Base-by-base conservation (phyloP, 1,284 basidiomycete genomes). In the Rhodotorula sp. region DNA sequence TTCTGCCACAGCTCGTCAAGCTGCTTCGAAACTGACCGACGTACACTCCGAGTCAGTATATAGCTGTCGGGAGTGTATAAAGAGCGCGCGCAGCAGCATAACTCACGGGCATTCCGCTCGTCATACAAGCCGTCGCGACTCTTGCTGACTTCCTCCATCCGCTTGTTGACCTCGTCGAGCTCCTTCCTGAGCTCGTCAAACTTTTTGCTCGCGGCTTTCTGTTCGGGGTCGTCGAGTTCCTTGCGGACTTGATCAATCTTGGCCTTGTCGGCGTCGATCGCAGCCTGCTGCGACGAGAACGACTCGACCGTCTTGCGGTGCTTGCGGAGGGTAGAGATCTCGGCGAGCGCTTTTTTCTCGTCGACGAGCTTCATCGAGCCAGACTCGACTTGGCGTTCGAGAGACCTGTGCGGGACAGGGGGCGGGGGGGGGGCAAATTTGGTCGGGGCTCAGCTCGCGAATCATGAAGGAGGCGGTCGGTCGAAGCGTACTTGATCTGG, bases 301-400 rank as follows among this genome's bases (percentile, higher is more conserved):
- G 80, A 76, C 81, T 94, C 91, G 65, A 95, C 88, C 21, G 83
- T 81, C 80, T 72, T 71, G 69, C 75, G 73, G 21, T 64, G 77
- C 62, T 73, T 73, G 52, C 69, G 69, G 49, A 76, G 70, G 3
- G 31, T 21, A 12, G 73, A 80, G 78, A 99, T 97, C 79, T 99
- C 96, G 77, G 88, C 87, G 29, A 99, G 86, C 8, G 95, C 92
- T 76, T 92, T 90, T 83, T 97, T 98, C 84, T 99, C 97, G 68
- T 97, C 96, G 52, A 91, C 94, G 68, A 99, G 86, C 82, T 94
- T 97, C 87, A 99, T 86, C 74, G 81, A 88, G 31, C 96, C 97
- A 15, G 91, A 91, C 80, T 98, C 96, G 71, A 99, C 89, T 80
- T 94, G 91, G 78, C 87, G 90, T 73, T 95, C 91, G 78, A 94